phyloP scores from a whole-genome alignment of 2,329 filamentous ascomycete species.

The Fusarium udum region DNA sequence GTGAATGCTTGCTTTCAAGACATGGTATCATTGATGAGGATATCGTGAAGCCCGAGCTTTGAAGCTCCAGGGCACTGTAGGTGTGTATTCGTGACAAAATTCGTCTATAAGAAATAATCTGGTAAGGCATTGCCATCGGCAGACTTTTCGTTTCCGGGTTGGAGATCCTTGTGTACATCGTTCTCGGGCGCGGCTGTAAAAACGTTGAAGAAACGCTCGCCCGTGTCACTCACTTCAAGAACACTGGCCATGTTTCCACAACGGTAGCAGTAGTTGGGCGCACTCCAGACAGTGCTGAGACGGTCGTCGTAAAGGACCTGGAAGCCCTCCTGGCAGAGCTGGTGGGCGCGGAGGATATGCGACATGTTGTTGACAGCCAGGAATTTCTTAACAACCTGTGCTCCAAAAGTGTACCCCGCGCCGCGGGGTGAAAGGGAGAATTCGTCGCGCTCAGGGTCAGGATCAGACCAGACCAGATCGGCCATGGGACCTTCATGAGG shows the following conservation, averaged over 20 bases:
- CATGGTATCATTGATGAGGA: slow-evolving; percentile 40
- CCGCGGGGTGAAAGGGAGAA: slow-evolving; percentile 94
- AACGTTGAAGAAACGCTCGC: slow-evolving; percentile 96
- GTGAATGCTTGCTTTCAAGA: slow-evolving; percentile 33
- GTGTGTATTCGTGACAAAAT: background rate
- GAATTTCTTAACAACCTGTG: slow-evolving; percentile 98
- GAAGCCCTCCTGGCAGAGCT: slow-evolving; percentile 97
- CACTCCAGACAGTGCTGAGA: slow-evolving; percentile 96
- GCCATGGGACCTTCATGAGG: slow-evolving; percentile 99
- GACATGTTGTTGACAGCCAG: slow-evolving; percentile 97
- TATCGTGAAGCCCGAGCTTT: slow-evolving; percentile 33
- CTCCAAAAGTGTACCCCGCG: slow-evolving; percentile 96
- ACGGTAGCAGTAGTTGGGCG: slow-evolving; percentile 93
- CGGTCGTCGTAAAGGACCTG: slow-evolving; percentile 96
- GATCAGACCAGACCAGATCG: slow-evolving; percentile 98
- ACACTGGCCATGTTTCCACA: slow-evolving; percentile 98
- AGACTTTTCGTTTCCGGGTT: slow-evolving; percentile 78
- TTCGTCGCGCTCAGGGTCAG: slow-evolving; percentile 95
- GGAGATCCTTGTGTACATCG: slow-evolving; percentile 86
- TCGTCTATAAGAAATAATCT: slow-evolving; percentile 73
- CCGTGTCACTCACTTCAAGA: slow-evolving; percentile 91
- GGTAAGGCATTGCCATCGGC: slow-evolving; percentile 71
- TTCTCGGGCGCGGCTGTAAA: slow-evolving; percentile 98
- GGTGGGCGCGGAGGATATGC: slow-evolving; percentile 96
- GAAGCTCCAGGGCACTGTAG: slow-evolving; percentile 12